phyloP scores from a whole-genome alignment of 2,329 filamentous ascomycete species.

The Trichoderma lentiforme region DNA sequence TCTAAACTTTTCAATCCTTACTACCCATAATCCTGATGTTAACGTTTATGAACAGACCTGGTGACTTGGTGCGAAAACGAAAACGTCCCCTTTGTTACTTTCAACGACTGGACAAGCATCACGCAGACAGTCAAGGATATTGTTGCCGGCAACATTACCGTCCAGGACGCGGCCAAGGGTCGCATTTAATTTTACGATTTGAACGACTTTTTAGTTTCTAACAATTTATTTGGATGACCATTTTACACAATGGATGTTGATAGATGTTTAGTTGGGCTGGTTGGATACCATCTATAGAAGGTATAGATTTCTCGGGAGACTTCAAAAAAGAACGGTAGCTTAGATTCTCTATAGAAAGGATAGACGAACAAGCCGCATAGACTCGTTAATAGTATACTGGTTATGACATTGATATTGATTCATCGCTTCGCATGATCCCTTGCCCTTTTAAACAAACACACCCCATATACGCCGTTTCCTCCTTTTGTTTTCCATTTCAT shows the following conservation, averaged over 20 bases:
- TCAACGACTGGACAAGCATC: conserved; percentile 80
- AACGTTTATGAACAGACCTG: conserved; percentile 56
- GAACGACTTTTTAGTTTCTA: not conserved
- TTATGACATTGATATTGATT: not conserved
- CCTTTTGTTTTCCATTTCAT: no score
- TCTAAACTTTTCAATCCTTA: not conserved
- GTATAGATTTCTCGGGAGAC: not conserved
- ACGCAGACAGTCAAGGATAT: conserved; percentile 73
- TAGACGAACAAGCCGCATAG: conserved; percentile 5
- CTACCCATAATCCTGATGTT: not conserved
- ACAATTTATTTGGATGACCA: not conserved
- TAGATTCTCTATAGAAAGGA: not conserved
- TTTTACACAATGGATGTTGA: not conserved
- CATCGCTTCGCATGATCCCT: not conserved
- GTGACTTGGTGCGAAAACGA: conserved; percentile 82
- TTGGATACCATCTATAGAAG: not conserved
- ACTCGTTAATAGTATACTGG: not conserved
- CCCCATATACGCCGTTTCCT: not conserved
- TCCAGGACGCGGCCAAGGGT: conserved; percentile 64
- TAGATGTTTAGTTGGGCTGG: not conserved
- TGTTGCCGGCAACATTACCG: conserved; percentile 65
- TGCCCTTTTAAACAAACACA: not conserved
- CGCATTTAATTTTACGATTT: conserved; percentile 29
- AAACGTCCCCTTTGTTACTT: conserved; percentile 82
- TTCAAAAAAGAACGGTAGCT: not conserved